Evolutionary conservation across 2,329 filamentous ascomycete species (phyloP), one percentile per base, ranked within the genome.

Genomic region (Aspergillus sp.): DNA sequence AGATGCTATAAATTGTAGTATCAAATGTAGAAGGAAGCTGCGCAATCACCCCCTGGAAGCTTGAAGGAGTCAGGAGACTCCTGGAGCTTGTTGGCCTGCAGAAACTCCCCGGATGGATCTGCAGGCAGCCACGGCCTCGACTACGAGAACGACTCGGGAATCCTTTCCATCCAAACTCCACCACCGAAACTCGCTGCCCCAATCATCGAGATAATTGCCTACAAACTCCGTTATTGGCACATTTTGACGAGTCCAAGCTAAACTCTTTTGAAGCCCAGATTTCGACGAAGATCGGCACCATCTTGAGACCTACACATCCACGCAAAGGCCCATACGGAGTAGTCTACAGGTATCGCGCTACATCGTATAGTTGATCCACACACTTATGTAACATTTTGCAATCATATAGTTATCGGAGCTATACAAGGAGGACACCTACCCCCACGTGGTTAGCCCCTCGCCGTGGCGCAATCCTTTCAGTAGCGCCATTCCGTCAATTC

Each of bases 21-120:
- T 41, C 15, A 41, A 41, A 41, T 41, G 11, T 41, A 41, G 34
- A 17, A 41, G 11, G 34, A 41, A 41, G 34, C 34, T 41, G 34
- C 34, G 13, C 34, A 41, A 41, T 8, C 34, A 41, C 11, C 11
- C 34, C 15, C 34, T 13, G 34, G 34, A 15, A 41, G 34, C 34
- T 41, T 17, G 15, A 15, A 41, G 11, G 11, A 38, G 15, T 38
- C 31, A 38, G 6, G 31, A 13, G 8, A 38, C 9, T 38, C 15
- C 31, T 38, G 7, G 25, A 28, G 25, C 4, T 28, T 22, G 41
- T 28, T 28, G 5, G 28, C 28, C 43, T 48, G 45, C 54, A 56
- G 28, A 31, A 51, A 30, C 25, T 54, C 54, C 54, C 43, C 54
- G 30, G 54, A 50, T 51, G 30, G 54, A 50, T 51, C 54, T 50